Percentiles rank a stretch among this genome's conserved stretches.
Evolutionary conservation across 2,329 filamentous ascomycete genomes (phyloP).

Genomic region (Macrophomina phaseolina): DNA sequence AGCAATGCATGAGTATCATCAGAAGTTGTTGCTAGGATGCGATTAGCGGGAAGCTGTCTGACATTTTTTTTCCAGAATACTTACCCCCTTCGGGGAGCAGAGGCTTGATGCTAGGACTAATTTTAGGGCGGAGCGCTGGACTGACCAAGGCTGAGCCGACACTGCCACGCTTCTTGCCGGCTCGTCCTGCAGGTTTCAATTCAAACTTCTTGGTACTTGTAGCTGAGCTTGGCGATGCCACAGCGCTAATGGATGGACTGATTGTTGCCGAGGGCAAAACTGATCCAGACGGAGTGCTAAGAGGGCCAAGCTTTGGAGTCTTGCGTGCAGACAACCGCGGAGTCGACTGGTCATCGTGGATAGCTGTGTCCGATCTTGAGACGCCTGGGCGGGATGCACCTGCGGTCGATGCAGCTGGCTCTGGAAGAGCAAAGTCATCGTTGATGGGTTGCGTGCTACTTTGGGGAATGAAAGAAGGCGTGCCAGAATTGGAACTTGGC

Average conservation of each 20-base stretch:
- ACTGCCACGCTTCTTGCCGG: slow-evolving; percentile 51
- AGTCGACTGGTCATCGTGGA: slow-evolving; percentile 57
- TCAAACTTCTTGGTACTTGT: slow-evolving; percentile 22
- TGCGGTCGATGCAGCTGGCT: slow-evolving; percentile 63
- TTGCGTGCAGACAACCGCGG: slow-evolving; percentile 68
- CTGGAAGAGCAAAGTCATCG: slow-evolving; percentile 74
- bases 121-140: slow-evolving; percentile 83
- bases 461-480: slow-evolving; percentile 34
- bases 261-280: slow-evolving; percentile 40
- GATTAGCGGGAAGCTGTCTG: background rate
- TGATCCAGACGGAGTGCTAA: slow-evolving; percentile 53
- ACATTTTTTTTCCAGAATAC: slow-evolving; percentile 33
- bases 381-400: slow-evolving; percentile 54
- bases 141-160: slow-evolving; percentile 68
- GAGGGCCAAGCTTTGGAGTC: slow-evolving; percentile 68
- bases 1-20: slow-evolving; percentile 72
- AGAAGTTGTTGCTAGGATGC: slow-evolving; percentile 42
- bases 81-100: slow-evolving; percentile 74
- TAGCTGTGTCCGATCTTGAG: slow-evolving; percentile 58
- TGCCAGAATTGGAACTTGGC: slow-evolving; percentile 12
- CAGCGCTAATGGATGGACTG: slow-evolving; percentile 60
- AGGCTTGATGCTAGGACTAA: slow-evolving; percentile 94
- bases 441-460: slow-evolving; percentile 45
- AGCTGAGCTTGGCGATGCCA: slow-evolving; percentile 54
- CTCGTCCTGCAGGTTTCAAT: slow-evolving; percentile 31